A percentile compares a stretch with the other conserved stretches of the same genome.
Evolutionary conservation across 129 eudicot genomes (phyloP).

Genomic region (Chrysanthemum makinoi): DNA sequence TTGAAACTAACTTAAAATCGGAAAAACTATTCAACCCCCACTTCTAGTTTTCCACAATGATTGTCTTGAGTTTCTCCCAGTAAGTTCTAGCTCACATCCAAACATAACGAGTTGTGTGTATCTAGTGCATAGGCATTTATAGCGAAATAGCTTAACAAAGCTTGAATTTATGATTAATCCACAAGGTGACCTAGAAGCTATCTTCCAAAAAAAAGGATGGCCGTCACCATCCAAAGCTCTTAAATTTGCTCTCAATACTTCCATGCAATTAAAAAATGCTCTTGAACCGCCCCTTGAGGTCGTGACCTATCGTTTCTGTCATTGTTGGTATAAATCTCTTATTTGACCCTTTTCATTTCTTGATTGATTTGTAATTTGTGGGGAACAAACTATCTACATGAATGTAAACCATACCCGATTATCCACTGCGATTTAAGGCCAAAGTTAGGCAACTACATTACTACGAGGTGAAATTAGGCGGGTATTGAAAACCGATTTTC

Average conservation of each 20-base stretch:
- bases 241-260: constrained; percentile 84
- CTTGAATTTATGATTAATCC: constrained; percentile 16
- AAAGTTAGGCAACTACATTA: constrained; percentile 81
- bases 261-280: constrained; percentile 54
- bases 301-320: not conserved
- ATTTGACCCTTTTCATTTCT: constrained; percentile 15
- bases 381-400: constrained; percentile 97
- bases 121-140: not conserved
- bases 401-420: constrained; percentile 90
- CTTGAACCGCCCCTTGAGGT: not conserved
- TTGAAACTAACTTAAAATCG: no score
- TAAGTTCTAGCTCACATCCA: constrained; percentile 25
- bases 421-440: constrained; percentile 94
- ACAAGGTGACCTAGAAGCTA: constrained; percentile 82
- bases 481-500: no score
- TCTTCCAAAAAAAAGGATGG: constrained; percentile 79
- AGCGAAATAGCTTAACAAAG: not conserved
- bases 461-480: no score
- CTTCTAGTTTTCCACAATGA: no score
- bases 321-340: not conserved
- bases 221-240: constrained; percentile 76
- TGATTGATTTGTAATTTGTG: constrained; percentile 26
- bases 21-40: no score
- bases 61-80: constrained; percentile 73
- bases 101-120: not conserved